These are phyloP conservation scores for Fusarium euwallaceae DNA, from an alignment of 2,329 filamentous ascomycete genomes.

Conservation along the genomic window DNA sequence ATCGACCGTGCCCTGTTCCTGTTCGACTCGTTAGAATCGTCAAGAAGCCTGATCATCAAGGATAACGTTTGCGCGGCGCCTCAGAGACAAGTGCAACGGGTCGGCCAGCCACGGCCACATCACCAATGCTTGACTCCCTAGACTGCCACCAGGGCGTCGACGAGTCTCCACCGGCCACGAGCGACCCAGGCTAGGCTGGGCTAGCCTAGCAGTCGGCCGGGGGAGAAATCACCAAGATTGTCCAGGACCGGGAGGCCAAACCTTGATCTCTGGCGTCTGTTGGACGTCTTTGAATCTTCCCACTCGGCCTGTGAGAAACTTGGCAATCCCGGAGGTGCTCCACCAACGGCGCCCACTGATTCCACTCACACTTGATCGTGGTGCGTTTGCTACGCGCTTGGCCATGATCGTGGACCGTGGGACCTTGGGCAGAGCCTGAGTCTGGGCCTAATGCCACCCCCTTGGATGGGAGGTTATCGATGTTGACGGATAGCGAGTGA, in stretches of 20 bases:
- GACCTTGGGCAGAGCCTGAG: slow-evolving; percentile 18
- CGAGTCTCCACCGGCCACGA: slow-evolving; percentile 40
- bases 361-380: slow-evolving; percentile 44
- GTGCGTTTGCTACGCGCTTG: slow-evolving; percentile 40
- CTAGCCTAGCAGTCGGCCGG: slow-evolving; percentile 4
- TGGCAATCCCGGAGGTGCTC: slow-evolving; percentile 31
- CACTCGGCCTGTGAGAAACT: slow-evolving; percentile 27
- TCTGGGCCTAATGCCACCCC: slow-evolving; percentile 23
- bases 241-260: slow-evolving; percentile 21
- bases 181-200: slow-evolving; percentile 28
- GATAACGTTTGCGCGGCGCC: slow-evolving; percentile 11
- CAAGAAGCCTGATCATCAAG: not conserved
- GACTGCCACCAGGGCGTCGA: slow-evolving; percentile 28
- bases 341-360: slow-evolving; percentile 30
- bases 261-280: slow-evolving; percentile 41
- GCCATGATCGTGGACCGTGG: slow-evolving; percentile 27
- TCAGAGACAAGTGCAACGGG: slow-evolving; percentile 17
- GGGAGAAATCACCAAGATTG: slow-evolving; percentile 35
- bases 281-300: slow-evolving; percentile 27
- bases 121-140: slow-evolving; percentile 29
- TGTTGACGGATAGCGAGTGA: slow-evolving; percentile 1
- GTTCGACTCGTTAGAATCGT: not conserved
- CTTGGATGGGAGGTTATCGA: not conserved
- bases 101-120: slow-evolving; percentile 26
- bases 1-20: not conserved